These are phyloP conservation scores for Leptodermis oblonga DNA, from an alignment of 257 asterid species.

Conservation along the genomic window DNA sequence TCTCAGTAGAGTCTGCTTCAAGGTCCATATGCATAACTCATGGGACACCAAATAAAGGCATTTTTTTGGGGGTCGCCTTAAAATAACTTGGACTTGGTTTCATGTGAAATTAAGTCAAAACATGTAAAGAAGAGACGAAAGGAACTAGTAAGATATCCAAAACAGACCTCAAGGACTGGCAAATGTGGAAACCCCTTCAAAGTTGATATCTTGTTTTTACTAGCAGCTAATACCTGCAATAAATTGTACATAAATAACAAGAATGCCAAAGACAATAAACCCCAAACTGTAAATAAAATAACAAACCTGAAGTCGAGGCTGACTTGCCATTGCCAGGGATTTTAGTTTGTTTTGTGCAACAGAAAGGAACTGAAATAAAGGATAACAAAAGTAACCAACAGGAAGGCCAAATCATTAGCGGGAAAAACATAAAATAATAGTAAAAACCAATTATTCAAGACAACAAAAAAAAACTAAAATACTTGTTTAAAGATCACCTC, in stretches of 20 bases:
- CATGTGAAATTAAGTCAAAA: neutral
- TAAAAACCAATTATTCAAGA: constrained; percentile 16
- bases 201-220: constrained; percentile 94
- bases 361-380: constrained; percentile 74
- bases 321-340: constrained; percentile 96
- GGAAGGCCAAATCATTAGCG: neutral
- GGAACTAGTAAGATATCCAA: constrained; percentile 11
- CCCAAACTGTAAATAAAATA: constrained; percentile 22
- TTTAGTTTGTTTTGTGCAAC: constrained; percentile 97
- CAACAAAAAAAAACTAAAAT: constrained; percentile 8
- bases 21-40: neutral
- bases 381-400: constrained; percentile 11
- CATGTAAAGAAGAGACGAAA: neutral
- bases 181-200: constrained; percentile 94
- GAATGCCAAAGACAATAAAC: constrained; percentile 15
- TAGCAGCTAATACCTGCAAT: constrained; percentile 90
- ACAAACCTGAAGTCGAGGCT: constrained; percentile 94
- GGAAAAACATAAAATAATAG: constrained; percentile 10
- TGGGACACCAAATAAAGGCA: neutral
- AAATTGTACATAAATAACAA: constrained; percentile 13
- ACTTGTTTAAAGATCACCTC: constrained; percentile 54
- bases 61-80: neutral
- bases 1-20: neutral
- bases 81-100: neutral
- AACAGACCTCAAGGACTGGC: constrained; percentile 94